Evolutionary conservation across 495 filamentous ascomycete genomes (phyloP).

Genomic region (Penicillium silybi): DNA sequence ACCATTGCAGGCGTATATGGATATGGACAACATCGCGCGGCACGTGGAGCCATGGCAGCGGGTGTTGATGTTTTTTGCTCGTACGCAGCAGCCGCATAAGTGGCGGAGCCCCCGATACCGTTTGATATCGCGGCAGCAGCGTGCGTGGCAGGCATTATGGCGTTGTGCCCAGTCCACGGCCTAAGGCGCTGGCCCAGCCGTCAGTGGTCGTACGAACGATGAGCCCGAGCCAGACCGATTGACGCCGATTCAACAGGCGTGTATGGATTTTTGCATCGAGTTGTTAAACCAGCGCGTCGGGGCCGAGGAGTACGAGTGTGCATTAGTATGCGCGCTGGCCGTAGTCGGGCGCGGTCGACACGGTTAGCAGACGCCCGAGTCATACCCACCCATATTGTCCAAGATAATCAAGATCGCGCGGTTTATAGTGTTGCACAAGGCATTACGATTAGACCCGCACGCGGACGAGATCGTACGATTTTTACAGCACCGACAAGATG

Average conservation of each 20-base stretch:
- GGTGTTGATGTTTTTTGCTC: conserved; percentile 13
- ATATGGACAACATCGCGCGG: conserved; percentile 1
- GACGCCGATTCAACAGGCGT: neutral
- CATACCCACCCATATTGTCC: too few species aligned
- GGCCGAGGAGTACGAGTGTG: conserved; percentile 5
- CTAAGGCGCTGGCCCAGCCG: neutral
- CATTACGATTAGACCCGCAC: too few species aligned
- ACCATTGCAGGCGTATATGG: conserved; percentile 10
- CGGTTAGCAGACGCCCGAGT: conserved; percentile 1
- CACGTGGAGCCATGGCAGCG: conserved; percentile 13
- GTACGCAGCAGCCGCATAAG: too few species aligned
- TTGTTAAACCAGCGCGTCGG: conserved; percentile 8
- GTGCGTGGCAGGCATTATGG: neutral
- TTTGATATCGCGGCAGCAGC: neutral
- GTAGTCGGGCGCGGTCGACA: neutral
- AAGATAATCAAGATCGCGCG: too few species aligned
- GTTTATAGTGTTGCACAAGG: too few species aligned
- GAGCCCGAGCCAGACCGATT: neutral
- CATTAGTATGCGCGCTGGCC: conserved; percentile 6
- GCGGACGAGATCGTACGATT: too few species aligned
- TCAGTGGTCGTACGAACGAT: neutral
- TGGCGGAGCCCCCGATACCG: too few species aligned
- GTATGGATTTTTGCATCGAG: conserved; percentile 15
- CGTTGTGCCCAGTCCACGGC: neutral
- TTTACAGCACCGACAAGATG: too few species aligned